Evolutionary conservation across 495 filamentous ascomycete genomes (phyloP), one percentile per base, ranked within the genome.

Genomic region (Aspergillus biplanus): DNA sequence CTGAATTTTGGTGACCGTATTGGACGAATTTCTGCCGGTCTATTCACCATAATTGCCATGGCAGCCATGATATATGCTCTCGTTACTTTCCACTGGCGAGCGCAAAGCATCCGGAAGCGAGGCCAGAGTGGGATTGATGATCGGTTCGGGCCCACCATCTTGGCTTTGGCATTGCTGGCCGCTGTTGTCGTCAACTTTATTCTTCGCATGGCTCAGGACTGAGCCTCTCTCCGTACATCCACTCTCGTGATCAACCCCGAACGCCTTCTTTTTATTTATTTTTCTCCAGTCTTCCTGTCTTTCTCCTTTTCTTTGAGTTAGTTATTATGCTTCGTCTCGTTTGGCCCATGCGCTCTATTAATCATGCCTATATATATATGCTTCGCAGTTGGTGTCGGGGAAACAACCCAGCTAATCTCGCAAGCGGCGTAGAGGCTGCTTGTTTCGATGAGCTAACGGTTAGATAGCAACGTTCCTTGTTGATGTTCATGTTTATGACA

Each of bases 101-200:
- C 96, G 7, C 92, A 90, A 72, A 94, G 90, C 70, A 99, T 99
- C 69, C 82, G 95, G 58, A 83, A 89, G 79, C 82, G 94, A 35
- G 96, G 96, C 8, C 92, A 97, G 79, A 92, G 91, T 11, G 95
- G 94, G 31, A 97, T 98, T 73, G 96, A 99, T 68, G 95, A 99
- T 80, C 85, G 92, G 21, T 92, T 94, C 65, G 95, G 95, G 6
- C 95, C 95, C 8, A 96, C 92, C 2, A 85, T 98, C 37, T 73
- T 99, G 72, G 90, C 94, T 34, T 81, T 97, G 66, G 89, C 92
- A 16, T 76, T 99, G 61, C 75, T 97, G 59, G 84, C 90, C 13
- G 95, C 93, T 5, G 91, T 99, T 1, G 80, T 97, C 18, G 91
- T 97, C 59, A 99, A 98, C 78, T 97, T 99, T 75, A 87, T 97